Percentiles rank a stretch among this genome's conserved stretches.
phyloP scores from a whole-genome alignment of 768 basidiomycete species.

The Agaricus bisporus region DNA sequence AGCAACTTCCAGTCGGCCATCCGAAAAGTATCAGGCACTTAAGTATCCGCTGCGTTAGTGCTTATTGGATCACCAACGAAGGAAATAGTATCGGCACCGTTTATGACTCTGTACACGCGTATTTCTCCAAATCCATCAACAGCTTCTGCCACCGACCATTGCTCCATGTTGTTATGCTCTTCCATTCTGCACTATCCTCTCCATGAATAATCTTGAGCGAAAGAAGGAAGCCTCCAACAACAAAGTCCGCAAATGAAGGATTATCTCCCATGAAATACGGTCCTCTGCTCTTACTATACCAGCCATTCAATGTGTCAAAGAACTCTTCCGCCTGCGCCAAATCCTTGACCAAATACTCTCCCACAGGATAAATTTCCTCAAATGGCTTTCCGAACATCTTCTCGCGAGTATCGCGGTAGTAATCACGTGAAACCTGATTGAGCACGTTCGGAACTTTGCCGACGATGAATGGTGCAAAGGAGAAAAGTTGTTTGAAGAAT shows the following conservation, averaged over 20 bases:
- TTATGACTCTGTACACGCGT: no score
- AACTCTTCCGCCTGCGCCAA: slow-evolving; percentile 21
- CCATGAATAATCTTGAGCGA: slow-evolving; percentile 26
- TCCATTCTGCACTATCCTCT: slow-evolving; percentile 32
- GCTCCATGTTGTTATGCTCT: slow-evolving; percentile 27
- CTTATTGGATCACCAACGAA: no score
- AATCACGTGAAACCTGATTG: not conserved
- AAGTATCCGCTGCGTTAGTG: not conserved
- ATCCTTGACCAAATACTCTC: not conserved
- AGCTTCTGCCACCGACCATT: slow-evolving; percentile 29
- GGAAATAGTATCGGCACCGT: no score
- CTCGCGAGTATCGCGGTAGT: not conserved
- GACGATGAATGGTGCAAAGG: not conserved
- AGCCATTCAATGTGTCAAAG: slow-evolving; percentile 8
- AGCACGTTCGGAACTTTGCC: not conserved
- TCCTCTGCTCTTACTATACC: slow-evolving; percentile 3
- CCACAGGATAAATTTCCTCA: not conserved
- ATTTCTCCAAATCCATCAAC: slow-evolving; percentile 19
- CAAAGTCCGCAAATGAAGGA: slow-evolving; percentile 30
- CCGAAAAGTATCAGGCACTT: no score
- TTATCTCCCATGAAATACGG: slow-evolving; percentile 10
- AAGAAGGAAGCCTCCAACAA: slow-evolving; percentile 21
- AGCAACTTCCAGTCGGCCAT: no score
- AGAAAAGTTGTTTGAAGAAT: not conserved
- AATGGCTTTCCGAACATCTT: slow-evolving; percentile 5